Percentiles rank a stretch among this genome's conserved stretches.
These are phyloP conservation scores for Solanum phureja DNA, from an alignment of 257 asterid species.

Conservation along the genomic window DNA sequence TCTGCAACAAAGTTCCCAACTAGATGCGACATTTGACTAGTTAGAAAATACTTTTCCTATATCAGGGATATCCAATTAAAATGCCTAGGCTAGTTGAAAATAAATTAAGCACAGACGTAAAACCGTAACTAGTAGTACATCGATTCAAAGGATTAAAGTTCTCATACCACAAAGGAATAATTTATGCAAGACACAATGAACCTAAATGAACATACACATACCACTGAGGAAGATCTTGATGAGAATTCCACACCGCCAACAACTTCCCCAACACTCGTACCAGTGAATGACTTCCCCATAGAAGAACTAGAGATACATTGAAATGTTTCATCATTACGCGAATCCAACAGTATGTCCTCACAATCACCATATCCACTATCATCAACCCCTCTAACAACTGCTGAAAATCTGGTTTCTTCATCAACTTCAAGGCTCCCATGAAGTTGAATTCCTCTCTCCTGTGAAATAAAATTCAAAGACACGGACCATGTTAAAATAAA, in stretches of 20 bases:
- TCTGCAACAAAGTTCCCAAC: neutral
- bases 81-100: neutral
- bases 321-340: slow-evolving; percentile 75
- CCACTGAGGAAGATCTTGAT: slow-evolving; percentile 41
- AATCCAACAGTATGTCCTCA: slow-evolving; percentile 58
- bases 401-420: slow-evolving; percentile 84
- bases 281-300: slow-evolving; percentile 26
- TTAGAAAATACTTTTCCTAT: neutral
- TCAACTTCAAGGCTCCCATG: slow-evolving; percentile 63
- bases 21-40: neutral
- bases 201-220: slow-evolving; percentile 7
- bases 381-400: slow-evolving; percentile 62
- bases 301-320: slow-evolving; percentile 46
- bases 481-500: neutral
- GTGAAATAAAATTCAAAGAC: slow-evolving; percentile 6
- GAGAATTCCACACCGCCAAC: slow-evolving; percentile 26
- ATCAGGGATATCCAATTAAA: neutral
- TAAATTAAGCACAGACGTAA: neutral
- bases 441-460: slow-evolving; percentile 88
- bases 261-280: slow-evolving; percentile 18
- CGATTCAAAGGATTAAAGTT: neutral
- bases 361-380: slow-evolving; percentile 77
- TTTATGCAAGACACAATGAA: neutral
- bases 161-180: neutral
- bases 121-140: neutral